Percentiles rank a stretch among this genome's conserved stretches.
These are phyloP conservation scores for Diaporthe helianthi DNA, from an alignment of 2,329 filamentous ascomycete species.

Conservation along the genomic window DNA sequence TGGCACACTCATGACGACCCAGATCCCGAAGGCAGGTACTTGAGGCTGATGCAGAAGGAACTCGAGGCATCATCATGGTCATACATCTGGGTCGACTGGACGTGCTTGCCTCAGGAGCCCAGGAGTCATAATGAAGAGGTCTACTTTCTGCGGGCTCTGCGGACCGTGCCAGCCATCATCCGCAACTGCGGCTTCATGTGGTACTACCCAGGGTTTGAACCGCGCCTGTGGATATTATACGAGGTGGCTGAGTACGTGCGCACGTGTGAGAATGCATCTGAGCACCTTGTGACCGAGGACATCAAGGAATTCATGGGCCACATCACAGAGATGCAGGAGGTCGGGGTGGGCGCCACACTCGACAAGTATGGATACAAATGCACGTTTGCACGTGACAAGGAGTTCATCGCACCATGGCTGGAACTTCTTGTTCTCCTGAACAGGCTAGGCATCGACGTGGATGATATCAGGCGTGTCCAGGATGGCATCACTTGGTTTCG, in stretches of 20 bases:
- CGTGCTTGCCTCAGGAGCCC: neutral
- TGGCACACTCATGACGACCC: neutral
- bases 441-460: neutral
- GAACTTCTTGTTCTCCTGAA: neutral
- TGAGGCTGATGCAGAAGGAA: neutral
- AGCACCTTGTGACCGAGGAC: neutral
- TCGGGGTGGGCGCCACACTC: neutral
- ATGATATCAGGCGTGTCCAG: neutral
- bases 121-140: neutral
- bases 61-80: neutral
- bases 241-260: neutral
- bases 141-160: neutral
- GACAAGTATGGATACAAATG: neutral
- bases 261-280: neutral
- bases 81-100: neutral
- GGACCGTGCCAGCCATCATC: neutral
- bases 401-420: neutral
- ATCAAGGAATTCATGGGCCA: neutral
- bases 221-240: neutral
- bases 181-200: conserved; percentile 6
- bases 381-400: neutral
- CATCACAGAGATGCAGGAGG: neutral
- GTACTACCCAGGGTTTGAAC: neutral
- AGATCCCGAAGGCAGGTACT: neutral
- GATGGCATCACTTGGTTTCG: neutral